Evolutionary conservation across 305 asterid species (phyloP), one percentile per base, ranked within the genome.

Genomic region (Ajuga reptans): DNA sequence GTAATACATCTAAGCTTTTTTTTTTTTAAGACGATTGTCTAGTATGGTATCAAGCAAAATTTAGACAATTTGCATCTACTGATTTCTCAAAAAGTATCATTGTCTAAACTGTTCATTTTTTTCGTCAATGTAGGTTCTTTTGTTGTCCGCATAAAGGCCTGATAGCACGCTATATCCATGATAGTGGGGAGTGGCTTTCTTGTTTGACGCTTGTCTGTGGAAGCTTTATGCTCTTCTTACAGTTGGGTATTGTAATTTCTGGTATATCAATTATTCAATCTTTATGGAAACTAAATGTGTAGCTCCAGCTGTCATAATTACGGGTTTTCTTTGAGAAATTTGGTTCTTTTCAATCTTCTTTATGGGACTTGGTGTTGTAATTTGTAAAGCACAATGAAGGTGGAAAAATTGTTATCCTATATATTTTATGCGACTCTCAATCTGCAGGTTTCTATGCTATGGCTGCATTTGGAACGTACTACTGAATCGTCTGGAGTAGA

Each of bases 111-210:
- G 64, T 6, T 36, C 21, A 14, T 56, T 41, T 43, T 55, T 16
- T 42, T 55, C 43, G 43, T 24, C 55, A 9, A n/a, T 78, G 66
- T 90, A 89, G 98, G 98, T 84, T 91, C 98, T 21, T 91, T 91
- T 34, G 93, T 91, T 71, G 66, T 91, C 62, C 94, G 95, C 27
- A 84, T 91, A 70, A 91, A 91, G 82, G 96, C 92, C 68, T 91
- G 90, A 88, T 18, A 63, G 47, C 71, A 64, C 10, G 8, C 47
- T 39, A 11, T 50, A 37, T 49, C 66, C 37, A 18, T 58, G 6
- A 39, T 50, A 29, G 59, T 43, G 39, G 43, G 75, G 66, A 21
- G 43, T 34, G 53, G 27, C 65, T 57, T 70, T 46, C 69, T 34
- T 58, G 75, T 74, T 65, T 64, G 75, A 12, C 36, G 50, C 67